phyloP scores from a whole-genome alignment of 768 basidiomycete genomes.

The Tricholoma hemisulphureum region DNA sequence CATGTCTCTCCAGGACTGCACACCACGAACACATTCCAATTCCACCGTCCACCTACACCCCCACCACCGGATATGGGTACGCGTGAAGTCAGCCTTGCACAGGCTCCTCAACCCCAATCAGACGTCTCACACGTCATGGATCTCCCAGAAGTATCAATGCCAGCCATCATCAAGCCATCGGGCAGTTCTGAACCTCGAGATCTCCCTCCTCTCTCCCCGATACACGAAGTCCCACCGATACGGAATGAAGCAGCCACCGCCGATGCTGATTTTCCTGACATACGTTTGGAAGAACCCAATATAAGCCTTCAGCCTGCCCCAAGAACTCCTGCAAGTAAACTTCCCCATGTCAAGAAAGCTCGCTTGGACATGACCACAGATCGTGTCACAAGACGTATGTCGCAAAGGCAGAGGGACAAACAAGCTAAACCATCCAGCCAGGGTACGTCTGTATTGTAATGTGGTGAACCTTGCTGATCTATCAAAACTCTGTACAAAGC shows the following conservation, averaged over 20 bases:
- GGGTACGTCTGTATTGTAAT: conserved; percentile 4
- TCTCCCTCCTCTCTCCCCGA: neutral
- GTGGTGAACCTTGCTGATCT: neutral
- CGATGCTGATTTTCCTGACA: neutral
- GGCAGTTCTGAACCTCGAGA: neutral
- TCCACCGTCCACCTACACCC: neutral
- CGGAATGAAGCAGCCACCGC: neutral
- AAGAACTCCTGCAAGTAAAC: conserved; percentile 13
- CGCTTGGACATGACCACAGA: conserved; percentile 21
- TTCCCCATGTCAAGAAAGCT: conserved; percentile 20
- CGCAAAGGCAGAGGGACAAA: conserved; percentile 27
- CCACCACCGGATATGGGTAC: neutral
- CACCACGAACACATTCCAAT: neutral
- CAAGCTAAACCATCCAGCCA: conserved; percentile 4
- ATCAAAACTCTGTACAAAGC: conserved; percentile 5
- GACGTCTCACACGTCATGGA: neutral
- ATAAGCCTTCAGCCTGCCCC: neutral
- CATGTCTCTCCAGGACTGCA: neutral
- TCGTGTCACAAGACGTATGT: conserved; percentile 38
- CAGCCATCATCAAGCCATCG: neutral
- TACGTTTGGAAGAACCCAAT: neutral
- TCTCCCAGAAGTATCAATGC: neutral
- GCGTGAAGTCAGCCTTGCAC: neutral
- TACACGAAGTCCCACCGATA: neutral
- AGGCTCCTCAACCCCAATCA: neutral